phyloP scores from a whole-genome alignment of 2,329 filamentous ascomycete species.

The Pestalotiopsis sp. region DNA sequence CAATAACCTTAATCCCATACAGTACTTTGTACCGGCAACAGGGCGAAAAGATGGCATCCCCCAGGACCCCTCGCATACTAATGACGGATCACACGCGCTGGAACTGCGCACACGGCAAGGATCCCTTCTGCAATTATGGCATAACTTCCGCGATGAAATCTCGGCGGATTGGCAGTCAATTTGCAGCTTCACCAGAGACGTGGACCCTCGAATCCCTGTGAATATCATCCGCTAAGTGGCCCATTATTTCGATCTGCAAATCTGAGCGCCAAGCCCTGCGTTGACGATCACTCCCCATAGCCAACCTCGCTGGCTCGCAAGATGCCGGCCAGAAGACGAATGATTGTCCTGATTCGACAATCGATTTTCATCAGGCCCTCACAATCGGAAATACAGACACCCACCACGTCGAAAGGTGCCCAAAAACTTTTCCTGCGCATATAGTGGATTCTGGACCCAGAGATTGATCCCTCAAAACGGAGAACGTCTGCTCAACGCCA shows the following conservation, averaged over 20 bases:
- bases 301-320: background rate
- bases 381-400: background rate
- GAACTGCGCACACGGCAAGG: background rate
- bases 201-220: background rate
- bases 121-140: background rate
- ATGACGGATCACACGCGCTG: background rate
- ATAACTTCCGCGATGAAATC: background rate
- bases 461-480: background rate
- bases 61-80: background rate
- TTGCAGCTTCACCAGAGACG: background rate
- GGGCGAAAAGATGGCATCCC: background rate
- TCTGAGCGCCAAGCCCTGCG: conserved; percentile 2
- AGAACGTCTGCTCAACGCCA: conserved; percentile 2
- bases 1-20: conserved; percentile 3
- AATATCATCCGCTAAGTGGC: conserved; percentile 1
- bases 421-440: background rate
- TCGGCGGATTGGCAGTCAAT: background rate
- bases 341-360: background rate
- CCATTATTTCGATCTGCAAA: conserved; percentile 6
- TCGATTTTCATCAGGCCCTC: conserved; percentile 1
- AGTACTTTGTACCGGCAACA: conserved; percentile 2
- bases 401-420: background rate
- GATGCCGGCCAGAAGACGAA: background rate
- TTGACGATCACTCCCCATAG: conserved; percentile 7
- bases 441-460: background rate